Percentiles rank a stretch among this genome's conserved stretches.
Evolutionary conservation across 106 monocot genomes (phyloP).

Genomic region (Allium sativum): DNA sequence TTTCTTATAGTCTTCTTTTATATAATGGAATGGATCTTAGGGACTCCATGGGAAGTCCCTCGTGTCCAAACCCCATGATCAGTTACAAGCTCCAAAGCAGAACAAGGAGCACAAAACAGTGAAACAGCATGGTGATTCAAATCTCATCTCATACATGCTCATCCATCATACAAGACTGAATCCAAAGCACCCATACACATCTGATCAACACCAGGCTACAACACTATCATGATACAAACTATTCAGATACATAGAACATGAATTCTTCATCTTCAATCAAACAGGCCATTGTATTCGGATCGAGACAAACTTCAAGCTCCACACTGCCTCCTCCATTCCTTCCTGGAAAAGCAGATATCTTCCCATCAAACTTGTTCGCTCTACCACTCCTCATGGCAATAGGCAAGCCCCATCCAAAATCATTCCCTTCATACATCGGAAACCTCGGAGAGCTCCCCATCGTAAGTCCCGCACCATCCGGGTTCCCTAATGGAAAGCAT

Average conservation of each 20-base stretch:
- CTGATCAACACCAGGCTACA: too few species aligned
- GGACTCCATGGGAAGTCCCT: too few species aligned
- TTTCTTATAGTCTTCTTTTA: too few species aligned
- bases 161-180: too few species aligned
- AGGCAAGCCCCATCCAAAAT: conserved; percentile 44
- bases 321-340: conserved; percentile 30
- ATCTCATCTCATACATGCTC: too few species aligned
- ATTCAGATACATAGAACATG: conserved; percentile 23
- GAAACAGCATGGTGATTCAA: too few species aligned
- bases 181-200: too few species aligned
- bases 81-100: too few species aligned
- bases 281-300: conserved; percentile 36
- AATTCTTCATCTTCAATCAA: conserved; percentile 35
- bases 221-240: neutral
- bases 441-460: conserved; percentile 47
- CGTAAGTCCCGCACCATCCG: conserved; percentile 17
- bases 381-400: conserved; percentile 29
- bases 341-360: conserved; percentile 45
- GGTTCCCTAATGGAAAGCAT: conserved; percentile 29
- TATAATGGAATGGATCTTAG: too few species aligned
- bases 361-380: conserved; percentile 56
- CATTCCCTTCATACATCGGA: conserved; percentile 30
- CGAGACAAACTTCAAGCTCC: conserved; percentile 45
- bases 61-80: too few species aligned
- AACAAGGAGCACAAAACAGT: too few species aligned